Conservation (phyloP, 306 rosid species). For the Malus sieversii region DNA sequence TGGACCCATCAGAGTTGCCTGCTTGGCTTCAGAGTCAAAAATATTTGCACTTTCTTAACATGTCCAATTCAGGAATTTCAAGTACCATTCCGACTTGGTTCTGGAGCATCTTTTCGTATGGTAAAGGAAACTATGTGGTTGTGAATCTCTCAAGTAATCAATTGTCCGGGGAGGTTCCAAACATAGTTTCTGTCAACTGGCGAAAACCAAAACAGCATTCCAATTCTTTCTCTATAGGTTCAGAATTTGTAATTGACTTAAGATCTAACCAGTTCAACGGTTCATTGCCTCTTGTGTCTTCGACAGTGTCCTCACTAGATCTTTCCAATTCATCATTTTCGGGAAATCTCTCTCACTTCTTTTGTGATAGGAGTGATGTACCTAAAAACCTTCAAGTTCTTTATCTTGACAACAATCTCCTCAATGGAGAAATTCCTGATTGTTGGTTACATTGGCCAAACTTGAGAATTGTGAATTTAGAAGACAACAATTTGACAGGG, state of each 20-base stretch:
- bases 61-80: slow-evolving; percentile 8
- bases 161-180: slow-evolving; percentile 18
- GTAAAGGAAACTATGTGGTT: too few species aligned
- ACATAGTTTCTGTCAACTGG: neutral
- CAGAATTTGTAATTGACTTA: too few species aligned
- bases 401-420: neutral
- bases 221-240: too few species aligned
- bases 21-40: slow-evolving; percentile 26
- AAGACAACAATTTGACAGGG: slow-evolving; percentile 7
- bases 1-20: slow-evolving; percentile 28
- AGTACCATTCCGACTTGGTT: slow-evolving; percentile 4
- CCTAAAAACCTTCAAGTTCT: neutral
- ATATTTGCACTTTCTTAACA: too few species aligned
- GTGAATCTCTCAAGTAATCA: neutral
- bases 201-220: neutral
- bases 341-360: neutral
- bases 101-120: slow-evolving; percentile 1
- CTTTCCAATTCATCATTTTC: slow-evolving; percentile 1
- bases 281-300: neutral
- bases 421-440: too few species aligned
- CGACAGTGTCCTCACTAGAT: neutral
- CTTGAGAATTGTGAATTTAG: too few species aligned
- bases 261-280: neutral
- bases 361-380: neutral
- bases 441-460: too few species aligned